A percentile compares a stretch with the other conserved stretches of the same genome.
phyloP scores from a whole-genome alignment of 805 yeast genomes.

The Pachysolen tannophilus region DNA sequence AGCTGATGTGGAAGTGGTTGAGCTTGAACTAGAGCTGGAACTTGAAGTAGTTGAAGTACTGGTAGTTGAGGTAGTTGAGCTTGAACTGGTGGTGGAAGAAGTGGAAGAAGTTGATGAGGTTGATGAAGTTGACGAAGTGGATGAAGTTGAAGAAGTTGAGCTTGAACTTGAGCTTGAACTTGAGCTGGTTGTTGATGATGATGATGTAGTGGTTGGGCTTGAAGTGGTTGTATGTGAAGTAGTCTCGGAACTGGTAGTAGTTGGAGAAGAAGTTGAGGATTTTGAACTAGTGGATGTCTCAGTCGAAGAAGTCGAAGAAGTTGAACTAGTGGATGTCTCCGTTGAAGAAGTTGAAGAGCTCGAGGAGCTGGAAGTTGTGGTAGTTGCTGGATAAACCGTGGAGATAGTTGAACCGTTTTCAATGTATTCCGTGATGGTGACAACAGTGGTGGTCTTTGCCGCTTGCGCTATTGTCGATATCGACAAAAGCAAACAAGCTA shows the following conservation, averaged over 20 bases:
- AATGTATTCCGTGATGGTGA: too few relatives aligned
- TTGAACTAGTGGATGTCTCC: too few relatives aligned
- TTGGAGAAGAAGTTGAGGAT: slow-evolving; percentile 7
- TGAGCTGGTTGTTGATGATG: slow-evolving; percentile 16
- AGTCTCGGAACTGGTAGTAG: slow-evolving; percentile 1
- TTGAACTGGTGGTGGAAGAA: slow-evolving; percentile 18
- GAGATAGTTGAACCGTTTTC: too few relatives aligned
- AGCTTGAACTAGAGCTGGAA: slow-evolving; percentile 7
- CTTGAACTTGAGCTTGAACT: slow-evolving; percentile 15
- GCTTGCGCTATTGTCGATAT: too few relatives aligned
- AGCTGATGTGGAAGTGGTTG: slow-evolving; percentile 13
- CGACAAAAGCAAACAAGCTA: too few relatives aligned
- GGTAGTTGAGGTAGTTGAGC: slow-evolving; percentile 15
- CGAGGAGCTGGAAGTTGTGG: too few relatives aligned
- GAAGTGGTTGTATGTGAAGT: slow-evolving; percentile 13
- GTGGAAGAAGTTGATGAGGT: slow-evolving; percentile 16
- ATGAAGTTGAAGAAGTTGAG: slow-evolving; percentile 10
- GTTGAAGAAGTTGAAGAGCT: too few relatives aligned
- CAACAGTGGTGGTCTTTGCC: too few relatives aligned
- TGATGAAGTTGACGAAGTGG: slow-evolving; percentile 14
- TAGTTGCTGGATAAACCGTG: too few relatives aligned
- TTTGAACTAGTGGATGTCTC: slow-evolving; percentile 7
- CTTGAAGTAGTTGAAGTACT: slow-evolving; percentile 15
- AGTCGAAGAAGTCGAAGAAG: too few relatives aligned
- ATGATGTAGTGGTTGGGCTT: slow-evolving; percentile 14